phyloP scores from a whole-genome alignment of 2,329 filamentous ascomycete genomes.

The Trichoderma harzianum region DNA sequence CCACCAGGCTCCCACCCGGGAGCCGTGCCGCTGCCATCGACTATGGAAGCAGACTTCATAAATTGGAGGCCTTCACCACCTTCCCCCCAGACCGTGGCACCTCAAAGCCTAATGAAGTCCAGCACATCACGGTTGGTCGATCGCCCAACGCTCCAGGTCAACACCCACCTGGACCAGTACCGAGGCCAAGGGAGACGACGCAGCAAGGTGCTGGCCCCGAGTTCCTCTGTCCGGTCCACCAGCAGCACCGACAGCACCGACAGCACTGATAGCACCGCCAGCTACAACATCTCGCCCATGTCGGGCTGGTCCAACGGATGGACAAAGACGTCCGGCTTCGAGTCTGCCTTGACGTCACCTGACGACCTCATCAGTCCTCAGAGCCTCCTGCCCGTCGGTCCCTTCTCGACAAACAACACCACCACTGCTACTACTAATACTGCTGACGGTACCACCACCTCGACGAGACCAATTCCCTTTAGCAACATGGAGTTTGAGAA shows the following conservation, averaged over 20 bases:
- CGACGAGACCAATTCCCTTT: slow-evolving; percentile 24
- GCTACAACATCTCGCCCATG: slow-evolving; percentile 46
- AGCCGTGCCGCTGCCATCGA: slow-evolving; percentile 20
- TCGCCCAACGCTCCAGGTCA: slow-evolving; percentile 39
- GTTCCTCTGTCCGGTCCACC: slow-evolving; percentile 47
- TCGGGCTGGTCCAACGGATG: slow-evolving; percentile 42
- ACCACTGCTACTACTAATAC: neutral
- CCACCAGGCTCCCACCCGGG: slow-evolving; percentile 7
- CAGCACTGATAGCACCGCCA: slow-evolving; percentile 36
- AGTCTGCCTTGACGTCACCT: slow-evolving; percentile 46
- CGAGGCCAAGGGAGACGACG: slow-evolving; percentile 31
- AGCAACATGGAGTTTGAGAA: slow-evolving; percentile 29
- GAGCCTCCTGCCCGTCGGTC: slow-evolving; percentile 28
- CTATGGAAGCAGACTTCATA: slow-evolving; percentile 29
- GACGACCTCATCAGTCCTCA: slow-evolving; percentile 38
- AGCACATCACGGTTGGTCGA: slow-evolving; percentile 21
- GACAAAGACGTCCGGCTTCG: slow-evolving; percentile 39
- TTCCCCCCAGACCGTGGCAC: slow-evolving; percentile 25
- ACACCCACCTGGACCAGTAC: slow-evolving; percentile 36
- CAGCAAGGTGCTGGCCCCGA: slow-evolving; percentile 45
- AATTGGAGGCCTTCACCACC: slow-evolving; percentile 28
- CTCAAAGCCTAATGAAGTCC: slow-evolving; percentile 25
- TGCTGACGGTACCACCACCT: slow-evolving; percentile 19
- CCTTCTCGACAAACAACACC: slow-evolving; percentile 14
- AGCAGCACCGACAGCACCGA: slow-evolving; percentile 39